phyloP scores from a whole-genome alignment of 768 basidiomycete genomes.

The Lactarius tabidus region DNA sequence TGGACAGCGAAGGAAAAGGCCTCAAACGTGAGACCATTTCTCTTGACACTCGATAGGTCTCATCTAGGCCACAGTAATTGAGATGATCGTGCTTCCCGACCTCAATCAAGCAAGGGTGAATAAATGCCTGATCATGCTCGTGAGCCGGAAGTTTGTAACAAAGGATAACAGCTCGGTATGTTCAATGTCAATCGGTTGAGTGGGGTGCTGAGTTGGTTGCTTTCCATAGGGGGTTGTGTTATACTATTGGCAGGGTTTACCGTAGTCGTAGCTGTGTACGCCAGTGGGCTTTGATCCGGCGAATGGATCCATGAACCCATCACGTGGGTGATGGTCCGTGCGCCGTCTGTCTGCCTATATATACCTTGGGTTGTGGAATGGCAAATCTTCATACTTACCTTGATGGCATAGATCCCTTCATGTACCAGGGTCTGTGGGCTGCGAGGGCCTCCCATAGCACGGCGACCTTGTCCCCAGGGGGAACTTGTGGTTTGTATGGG shows the following conservation, averaged over 20 bases:
- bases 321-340: constrained; percentile 20
- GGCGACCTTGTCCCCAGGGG: constrained; percentile 31
- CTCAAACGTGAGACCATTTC: constrained; percentile 50
- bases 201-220: background rate
- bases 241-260: constrained; percentile 63
- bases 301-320: background rate
- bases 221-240: constrained; percentile 53
- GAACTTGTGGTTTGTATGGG: constrained; percentile 37
- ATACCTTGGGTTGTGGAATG: background rate
- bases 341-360: background rate
- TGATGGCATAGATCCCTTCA: constrained; percentile 31
- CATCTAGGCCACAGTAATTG: constrained; percentile 49
- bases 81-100: constrained; percentile 74
- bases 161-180: constrained; percentile 55
- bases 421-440: constrained; percentile 29
- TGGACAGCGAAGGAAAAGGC: constrained; percentile 57
- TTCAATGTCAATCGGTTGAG: constrained; percentile 10
- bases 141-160: constrained; percentile 76
- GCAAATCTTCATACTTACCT: constrained; percentile 29
- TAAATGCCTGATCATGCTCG: constrained; percentile 88
- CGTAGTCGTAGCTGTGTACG: constrained; percentile 10
- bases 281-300: background rate
- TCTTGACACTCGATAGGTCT: background rate
- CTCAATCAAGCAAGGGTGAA: constrained; percentile 89
- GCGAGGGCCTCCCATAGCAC: constrained; percentile 29